Percentiles rank a stretch among this genome's conserved stretches.
Conservation (phyloP, 306 rosid species). For the Fragaria nilgerrensis region DNA sequence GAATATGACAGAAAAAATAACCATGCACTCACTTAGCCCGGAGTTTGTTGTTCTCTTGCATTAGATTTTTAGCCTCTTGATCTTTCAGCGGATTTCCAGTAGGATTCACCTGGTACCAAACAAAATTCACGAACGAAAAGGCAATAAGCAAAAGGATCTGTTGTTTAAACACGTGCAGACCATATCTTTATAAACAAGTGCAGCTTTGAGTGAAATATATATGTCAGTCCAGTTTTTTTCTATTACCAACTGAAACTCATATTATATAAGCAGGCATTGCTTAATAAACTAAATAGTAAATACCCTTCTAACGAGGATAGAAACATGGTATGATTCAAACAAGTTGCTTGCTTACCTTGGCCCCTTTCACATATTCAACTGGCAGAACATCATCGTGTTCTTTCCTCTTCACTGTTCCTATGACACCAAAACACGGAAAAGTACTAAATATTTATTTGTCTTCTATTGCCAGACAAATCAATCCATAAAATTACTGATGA, state of each 20-base stretch:
- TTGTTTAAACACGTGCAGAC: not conserved
- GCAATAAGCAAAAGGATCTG: not conserved
- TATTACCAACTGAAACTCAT: not conserved
- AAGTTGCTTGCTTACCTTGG: slow-evolving; percentile 43
- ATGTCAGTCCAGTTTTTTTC: not conserved
- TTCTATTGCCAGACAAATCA: not conserved
- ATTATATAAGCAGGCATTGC: not conserved
- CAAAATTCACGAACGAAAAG: not conserved
- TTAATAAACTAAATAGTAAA: not conserved
- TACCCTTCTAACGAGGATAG: not conserved
- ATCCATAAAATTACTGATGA: not conserved
- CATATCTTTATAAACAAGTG: not conserved
- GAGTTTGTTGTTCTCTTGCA: slow-evolving; percentile 59
- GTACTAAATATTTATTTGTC: not conserved
- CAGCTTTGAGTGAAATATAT: not conserved
- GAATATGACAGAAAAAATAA: not conserved
- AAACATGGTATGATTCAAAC: not conserved
- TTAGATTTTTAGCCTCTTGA: slow-evolving; percentile 44
- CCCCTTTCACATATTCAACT: slow-evolving; percentile 29
- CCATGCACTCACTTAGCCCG: slow-evolving; percentile 53
- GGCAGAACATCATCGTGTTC: slow-evolving; percentile 30
- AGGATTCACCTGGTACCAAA: slow-evolving; percentile 35
- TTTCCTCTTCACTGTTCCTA: slow-evolving; percentile 61
- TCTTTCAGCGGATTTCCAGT: slow-evolving; percentile 30
- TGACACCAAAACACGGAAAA: slow-evolving; percentile 32